Percentiles rank a stretch among this genome's conserved stretches.
These are phyloP conservation scores for Fusarium avenaceum DNA, from an alignment of 2,329 filamentous ascomycete species.

Conservation along the genomic window DNA sequence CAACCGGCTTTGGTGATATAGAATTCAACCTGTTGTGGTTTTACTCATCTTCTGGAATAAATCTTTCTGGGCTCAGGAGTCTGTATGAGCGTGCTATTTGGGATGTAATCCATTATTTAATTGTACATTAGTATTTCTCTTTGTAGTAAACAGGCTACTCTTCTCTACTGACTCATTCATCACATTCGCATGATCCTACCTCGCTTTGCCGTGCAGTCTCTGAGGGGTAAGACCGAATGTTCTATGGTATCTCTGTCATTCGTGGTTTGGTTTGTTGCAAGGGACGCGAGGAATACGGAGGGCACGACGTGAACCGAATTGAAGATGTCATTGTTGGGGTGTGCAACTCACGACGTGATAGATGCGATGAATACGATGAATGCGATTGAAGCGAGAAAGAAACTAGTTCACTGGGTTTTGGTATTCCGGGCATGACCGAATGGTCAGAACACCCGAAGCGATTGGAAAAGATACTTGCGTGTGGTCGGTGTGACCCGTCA, in stretches of 20 bases:
- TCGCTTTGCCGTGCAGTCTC: too few relatives aligned
- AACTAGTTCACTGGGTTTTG: not conserved
- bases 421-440: not conserved
- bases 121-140: constrained; percentile 27
- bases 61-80: constrained; percentile 8
- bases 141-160: constrained; percentile 7
- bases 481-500: not conserved
- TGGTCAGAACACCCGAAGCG: not conserved
- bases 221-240: not conserved
- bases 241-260: not conserved
- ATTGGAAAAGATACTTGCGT: not conserved
- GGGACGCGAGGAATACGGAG: not conserved
- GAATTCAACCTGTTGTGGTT: constrained; percentile 33
- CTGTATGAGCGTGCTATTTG: constrained; percentile 13
- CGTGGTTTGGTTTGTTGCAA: not conserved
- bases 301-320: not conserved
- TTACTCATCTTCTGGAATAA: constrained; percentile 18
- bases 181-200: too few relatives aligned
- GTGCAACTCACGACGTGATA: not conserved
- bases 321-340: not conserved
- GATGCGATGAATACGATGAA: constrained; percentile 19
- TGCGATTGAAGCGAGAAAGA: constrained; percentile 42
- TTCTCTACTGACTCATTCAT: not conserved
- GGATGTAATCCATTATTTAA: constrained; percentile 15
- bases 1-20: constrained; percentile 33